Evolutionary conservation across 306 rosid species (phyloP).

Genomic region (Leucaena leucocephala): DNA sequence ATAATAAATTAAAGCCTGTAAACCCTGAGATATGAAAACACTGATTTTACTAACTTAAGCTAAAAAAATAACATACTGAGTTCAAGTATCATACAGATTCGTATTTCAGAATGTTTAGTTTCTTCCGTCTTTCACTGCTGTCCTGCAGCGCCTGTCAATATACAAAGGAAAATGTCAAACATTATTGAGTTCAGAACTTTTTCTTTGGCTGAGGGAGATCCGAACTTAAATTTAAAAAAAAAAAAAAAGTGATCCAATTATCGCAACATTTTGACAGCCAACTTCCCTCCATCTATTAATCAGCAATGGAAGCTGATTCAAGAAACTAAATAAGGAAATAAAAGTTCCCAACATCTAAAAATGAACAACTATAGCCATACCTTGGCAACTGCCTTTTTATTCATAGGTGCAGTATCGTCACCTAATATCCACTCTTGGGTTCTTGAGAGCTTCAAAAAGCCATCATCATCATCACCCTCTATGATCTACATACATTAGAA

Average conservation of each 20-base stretch:
- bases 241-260: not conserved
- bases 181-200: constrained; percentile 11
- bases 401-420: constrained; percentile 64
- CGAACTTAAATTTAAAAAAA: not conserved
- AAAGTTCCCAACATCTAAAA: not conserved
- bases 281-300: constrained; percentile 14
- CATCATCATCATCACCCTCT: constrained; percentile 49
- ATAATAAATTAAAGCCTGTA: constrained; percentile 25
- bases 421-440: constrained; percentile 81
- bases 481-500: constrained; percentile 49
- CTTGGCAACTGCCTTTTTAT: constrained; percentile 68
- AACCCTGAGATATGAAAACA: constrained; percentile 19
- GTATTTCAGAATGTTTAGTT: constrained; percentile 79
- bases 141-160: constrained; percentile 59
- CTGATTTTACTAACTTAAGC: constrained; percentile 30
- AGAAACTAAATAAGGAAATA: not conserved
- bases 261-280: constrained; percentile 24
- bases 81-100: constrained; percentile 83
- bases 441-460: constrained; percentile 74
- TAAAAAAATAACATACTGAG: constrained; percentile 50
- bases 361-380: constrained; percentile 44
- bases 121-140: constrained; percentile 75
- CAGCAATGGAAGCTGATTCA: constrained; percentile 17
- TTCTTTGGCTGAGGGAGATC: constrained; percentile 21
- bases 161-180: constrained; percentile 24